Percentiles rank a stretch among this genome's conserved stretches.
These are phyloP conservation scores for Hymenochaete sp. DNA, from an alignment of 1,284 basidiomycete genomes.

Conservation along the genomic window DNA sequence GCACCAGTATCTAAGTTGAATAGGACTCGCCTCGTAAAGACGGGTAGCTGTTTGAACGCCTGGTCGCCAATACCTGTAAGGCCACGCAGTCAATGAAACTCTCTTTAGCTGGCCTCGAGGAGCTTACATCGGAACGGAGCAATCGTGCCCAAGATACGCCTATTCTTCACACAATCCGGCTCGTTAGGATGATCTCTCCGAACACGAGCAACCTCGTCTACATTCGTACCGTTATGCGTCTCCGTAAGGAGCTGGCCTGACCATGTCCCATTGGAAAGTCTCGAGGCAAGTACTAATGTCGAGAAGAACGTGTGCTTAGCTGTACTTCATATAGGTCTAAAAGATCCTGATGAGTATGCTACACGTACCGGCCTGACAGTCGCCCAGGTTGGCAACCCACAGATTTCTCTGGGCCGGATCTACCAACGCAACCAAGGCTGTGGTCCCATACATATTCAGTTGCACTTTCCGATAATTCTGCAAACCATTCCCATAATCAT, in stretches of 20 bases:
- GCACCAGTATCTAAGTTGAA: conserved; percentile 24
- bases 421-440: conserved; percentile 29
- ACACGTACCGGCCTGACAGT: conserved; percentile 30
- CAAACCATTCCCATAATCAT: conserved; percentile 22
- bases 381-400: conserved; percentile 33
- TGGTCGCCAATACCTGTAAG: conserved; percentile 30
- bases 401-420: conserved; percentile 26
- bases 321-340: neutral
- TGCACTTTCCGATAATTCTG: conserved; percentile 27
- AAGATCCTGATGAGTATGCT: neutral
- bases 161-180: conserved; percentile 23
- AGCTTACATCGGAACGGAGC: conserved; percentile 18
- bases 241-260: conserved; percentile 24
- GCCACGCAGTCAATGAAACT: neutral
- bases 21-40: conserved; percentile 30
- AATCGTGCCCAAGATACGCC: conserved; percentile 21
- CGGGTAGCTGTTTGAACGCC: conserved; percentile 29
- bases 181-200: conserved; percentile 29
- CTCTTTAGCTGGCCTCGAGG: conserved; percentile 14
- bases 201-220: conserved; percentile 26
- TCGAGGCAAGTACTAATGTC: conserved; percentile 25
- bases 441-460: conserved; percentile 30
- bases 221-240: conserved; percentile 29
- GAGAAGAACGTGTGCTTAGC: neutral
- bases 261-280: conserved; percentile 24